Conservation (phyloP, 1,139 yeast genomes). For the Yamadazyma blattariae region DNA sequence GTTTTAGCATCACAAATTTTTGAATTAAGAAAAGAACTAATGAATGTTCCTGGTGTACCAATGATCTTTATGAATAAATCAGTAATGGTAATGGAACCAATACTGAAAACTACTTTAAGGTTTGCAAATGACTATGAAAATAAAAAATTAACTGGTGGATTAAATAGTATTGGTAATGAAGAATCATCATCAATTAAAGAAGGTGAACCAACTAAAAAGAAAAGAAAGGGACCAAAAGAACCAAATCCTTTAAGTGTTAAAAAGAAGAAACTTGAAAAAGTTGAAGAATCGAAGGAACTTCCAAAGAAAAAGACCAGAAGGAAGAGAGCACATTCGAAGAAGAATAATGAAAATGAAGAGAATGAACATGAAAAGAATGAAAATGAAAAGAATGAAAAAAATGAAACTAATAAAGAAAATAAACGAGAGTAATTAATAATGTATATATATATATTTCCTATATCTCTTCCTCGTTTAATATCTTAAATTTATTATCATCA, state of each 20-base stretch:
- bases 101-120: slow-evolving; percentile 66
- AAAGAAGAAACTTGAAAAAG: slow-evolving; percentile 47
- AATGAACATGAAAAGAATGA: slow-evolving; percentile 5
- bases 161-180: slow-evolving; percentile 52
- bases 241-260: slow-evolving; percentile 85
- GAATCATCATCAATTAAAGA: slow-evolving; percentile 18
- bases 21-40: slow-evolving; percentile 60
- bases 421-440: slow-evolving; percentile 6
- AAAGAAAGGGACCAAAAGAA: slow-evolving; percentile 68
- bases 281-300: slow-evolving; percentile 8
- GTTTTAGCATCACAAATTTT: slow-evolving; percentile 82
- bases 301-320: slow-evolving; percentile 32
- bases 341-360: slow-evolving; percentile 5
- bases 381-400: neutral
- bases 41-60: slow-evolving; percentile 88
- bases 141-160: slow-evolving; percentile 69
- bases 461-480: slow-evolving; percentile 1
- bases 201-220: slow-evolving; percentile 28
- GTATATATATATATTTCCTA: no score
- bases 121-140: slow-evolving; percentile 57
- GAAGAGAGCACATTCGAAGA: slow-evolving; percentile 12
- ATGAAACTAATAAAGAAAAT: neutral
- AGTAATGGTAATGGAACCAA: slow-evolving; percentile 95
- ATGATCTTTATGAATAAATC: slow-evolving; percentile 81
- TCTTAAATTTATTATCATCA: neutral